Conservation (phyloP, 1,284 basidiomycete genomes). For the Fomitopsis pinicola region DNA sequence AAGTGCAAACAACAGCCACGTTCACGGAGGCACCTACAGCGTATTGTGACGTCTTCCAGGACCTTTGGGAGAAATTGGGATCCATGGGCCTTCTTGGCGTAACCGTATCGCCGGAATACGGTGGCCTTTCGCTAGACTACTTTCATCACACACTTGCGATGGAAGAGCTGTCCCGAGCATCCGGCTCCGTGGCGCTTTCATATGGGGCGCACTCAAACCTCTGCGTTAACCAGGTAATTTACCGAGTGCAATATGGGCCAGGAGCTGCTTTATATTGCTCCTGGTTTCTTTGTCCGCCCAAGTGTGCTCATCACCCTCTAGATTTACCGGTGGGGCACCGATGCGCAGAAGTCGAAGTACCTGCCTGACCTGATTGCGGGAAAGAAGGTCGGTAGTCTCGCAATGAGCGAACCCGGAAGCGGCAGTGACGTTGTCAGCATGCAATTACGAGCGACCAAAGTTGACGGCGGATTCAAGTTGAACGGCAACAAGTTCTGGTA, state of each 20-base stretch:
- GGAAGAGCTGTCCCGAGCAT: conserved; percentile 88
- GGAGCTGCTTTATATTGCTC: too few relatives aligned
- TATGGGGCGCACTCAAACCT: conserved; percentile 95
- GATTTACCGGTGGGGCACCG: conserved; percentile 85
- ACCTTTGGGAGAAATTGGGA: conserved; percentile 87
- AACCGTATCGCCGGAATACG: conserved; percentile 77
- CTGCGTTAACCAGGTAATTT: conserved; percentile 65
- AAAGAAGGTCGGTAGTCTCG: conserved; percentile 83
- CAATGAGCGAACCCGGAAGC: conserved; percentile 90
- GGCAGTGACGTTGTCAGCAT: conserved; percentile 95
- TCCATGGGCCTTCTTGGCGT: conserved; percentile 84
- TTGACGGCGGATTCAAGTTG: conserved; percentile 71
- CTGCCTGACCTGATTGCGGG: conserved; percentile 82
- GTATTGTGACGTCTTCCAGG: conserved; percentile 38
- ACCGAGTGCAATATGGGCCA: too few relatives aligned
- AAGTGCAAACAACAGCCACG: conserved; percentile 20
- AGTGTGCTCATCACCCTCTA: conserved; percentile 24
- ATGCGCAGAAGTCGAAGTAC: conserved; percentile 84
- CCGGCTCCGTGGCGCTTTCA: conserved; percentile 86
- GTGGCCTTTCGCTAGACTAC: conserved; percentile 80
- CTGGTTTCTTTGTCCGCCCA: too few relatives aligned
- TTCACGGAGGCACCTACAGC: background rate
- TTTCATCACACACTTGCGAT: conserved; percentile 88
- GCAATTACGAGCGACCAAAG: conserved; percentile 76
- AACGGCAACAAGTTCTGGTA: conserved; percentile 95